These are phyloP conservation scores for Scutellaria galericulata DNA, from an alignment of 257 asterid species.

Conservation along the genomic window DNA sequence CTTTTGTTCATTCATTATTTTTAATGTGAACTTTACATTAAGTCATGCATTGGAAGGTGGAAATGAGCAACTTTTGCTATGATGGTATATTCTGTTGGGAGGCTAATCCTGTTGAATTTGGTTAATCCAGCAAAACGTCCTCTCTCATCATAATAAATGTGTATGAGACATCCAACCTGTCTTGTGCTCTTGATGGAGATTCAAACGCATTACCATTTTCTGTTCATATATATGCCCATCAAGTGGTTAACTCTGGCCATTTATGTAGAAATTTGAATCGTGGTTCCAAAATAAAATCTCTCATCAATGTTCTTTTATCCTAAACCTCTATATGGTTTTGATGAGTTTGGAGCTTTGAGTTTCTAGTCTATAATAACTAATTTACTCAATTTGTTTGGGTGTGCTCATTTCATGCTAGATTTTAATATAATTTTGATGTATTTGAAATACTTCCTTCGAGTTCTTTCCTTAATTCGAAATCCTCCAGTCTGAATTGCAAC, in stretches of 20 bases:
- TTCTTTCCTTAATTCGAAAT: neutral
- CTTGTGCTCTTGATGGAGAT: neutral
- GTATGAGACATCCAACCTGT: neutral
- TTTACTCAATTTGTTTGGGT: neutral
- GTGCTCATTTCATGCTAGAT: neutral
- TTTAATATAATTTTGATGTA: neutral
- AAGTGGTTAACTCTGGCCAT: neutral
- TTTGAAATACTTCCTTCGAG: neutral
- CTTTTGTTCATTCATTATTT: neutral
- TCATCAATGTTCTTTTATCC: neutral
- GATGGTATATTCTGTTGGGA: neutral
- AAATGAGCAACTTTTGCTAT: neutral
- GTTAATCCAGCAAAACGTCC: neutral
- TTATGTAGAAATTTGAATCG: neutral
- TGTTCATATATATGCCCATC: neutral
- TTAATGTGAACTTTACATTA: neutral
- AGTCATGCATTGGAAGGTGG: neutral
- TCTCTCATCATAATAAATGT: no score
- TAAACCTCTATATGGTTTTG: neutral
- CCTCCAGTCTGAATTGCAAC: neutral
- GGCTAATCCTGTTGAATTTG: neutral
- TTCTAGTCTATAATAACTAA: neutral
- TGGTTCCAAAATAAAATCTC: constrained; percentile 8
- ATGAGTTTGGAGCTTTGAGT: neutral
- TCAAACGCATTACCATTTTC: neutral